phyloP scores from a whole-genome alignment of 2,329 filamentous ascomycete species.

The Aspergillus thermomutatus region DNA sequence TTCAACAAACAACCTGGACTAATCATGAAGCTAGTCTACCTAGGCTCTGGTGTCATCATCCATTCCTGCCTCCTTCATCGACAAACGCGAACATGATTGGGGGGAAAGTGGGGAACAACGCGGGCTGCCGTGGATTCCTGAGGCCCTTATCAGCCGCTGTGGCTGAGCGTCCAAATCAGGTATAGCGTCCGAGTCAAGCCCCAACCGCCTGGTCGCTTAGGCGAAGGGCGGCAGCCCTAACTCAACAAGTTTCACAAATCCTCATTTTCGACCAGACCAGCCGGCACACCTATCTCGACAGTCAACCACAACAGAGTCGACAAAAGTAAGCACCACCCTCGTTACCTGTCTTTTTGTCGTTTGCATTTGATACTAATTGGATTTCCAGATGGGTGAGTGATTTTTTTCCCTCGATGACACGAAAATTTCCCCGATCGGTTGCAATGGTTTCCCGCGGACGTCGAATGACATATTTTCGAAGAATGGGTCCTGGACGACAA shows the following conservation, averaged over 20 bases:
- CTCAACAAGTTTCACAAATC: constrained; percentile 41
- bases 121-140: neutral
- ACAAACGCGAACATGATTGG: neutral
- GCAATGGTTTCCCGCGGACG: constrained; percentile 28
- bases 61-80: neutral
- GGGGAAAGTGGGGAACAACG: constrained; percentile 15
- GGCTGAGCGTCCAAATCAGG: constrained; percentile 12
- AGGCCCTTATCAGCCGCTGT: constrained; percentile 13
- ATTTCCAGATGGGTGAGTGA: constrained; percentile 61
- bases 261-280: constrained; percentile 37
- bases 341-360: constrained; percentile 12
- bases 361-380: constrained; percentile 25
- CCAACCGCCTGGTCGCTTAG: constrained; percentile 36
- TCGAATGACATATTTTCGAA: constrained; percentile 19
- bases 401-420: constrained; percentile 24
- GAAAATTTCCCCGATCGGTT: constrained; percentile 20
- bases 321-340: constrained; percentile 47
- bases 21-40: neutral
- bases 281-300: constrained; percentile 36
- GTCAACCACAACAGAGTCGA: constrained; percentile 49
- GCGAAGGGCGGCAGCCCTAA: constrained; percentile 45
- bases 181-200: constrained; percentile 26
- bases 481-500: neutral
- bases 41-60: neutral
- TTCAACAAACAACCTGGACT: neutral